A percentile compares a stretch with the other conserved stretches of the same genome.
Evolutionary conservation across 2,329 filamentous ascomycete genomes (phyloP).

Genomic region (Sporothrix humicola): DNA sequence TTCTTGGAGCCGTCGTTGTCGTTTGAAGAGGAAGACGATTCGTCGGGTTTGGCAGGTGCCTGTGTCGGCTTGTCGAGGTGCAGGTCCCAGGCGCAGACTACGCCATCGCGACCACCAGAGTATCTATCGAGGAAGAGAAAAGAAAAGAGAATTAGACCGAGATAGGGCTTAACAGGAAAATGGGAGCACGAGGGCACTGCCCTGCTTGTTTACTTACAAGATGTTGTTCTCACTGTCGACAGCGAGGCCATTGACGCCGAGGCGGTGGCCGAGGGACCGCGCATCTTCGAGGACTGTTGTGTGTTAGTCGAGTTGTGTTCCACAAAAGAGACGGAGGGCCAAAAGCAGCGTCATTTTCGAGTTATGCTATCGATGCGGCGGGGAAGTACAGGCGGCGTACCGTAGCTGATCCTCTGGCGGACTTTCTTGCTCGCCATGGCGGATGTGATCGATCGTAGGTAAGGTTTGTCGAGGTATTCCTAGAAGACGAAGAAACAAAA

Average conservation of each 20-base stretch:
- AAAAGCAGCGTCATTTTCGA: background rate
- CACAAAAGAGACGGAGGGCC: too few species aligned
- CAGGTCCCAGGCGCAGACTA: slow-evolving; percentile 94
- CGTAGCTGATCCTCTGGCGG: slow-evolving; percentile 70
- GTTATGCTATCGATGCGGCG: background rate
- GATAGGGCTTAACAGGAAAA: too few species aligned
- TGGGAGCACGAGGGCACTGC: too few species aligned
- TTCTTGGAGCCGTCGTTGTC: slow-evolving; percentile 4
- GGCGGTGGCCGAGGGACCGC: slow-evolving; percentile 77
- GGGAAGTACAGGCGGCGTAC: slow-evolving; percentile 50
- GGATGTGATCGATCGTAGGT: slow-evolving; percentile 38
- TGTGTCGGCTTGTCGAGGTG: slow-evolving; percentile 64
- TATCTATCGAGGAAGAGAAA: slow-evolving; percentile 63
- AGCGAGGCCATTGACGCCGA: slow-evolving; percentile 93
- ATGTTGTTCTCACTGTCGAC: slow-evolving; percentile 83
- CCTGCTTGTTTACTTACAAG: slow-evolving; percentile 65
- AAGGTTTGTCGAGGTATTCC: background rate
- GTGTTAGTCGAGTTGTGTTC: slow-evolving; percentile 35
- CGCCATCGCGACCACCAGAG: slow-evolving; percentile 92
- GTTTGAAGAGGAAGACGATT: slow-evolving; percentile 38
- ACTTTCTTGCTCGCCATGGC: slow-evolving; percentile 66
- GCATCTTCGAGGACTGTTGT: slow-evolving; percentile 63
- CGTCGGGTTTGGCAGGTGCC: slow-evolving; percentile 32
- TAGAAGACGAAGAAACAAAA: background rate
- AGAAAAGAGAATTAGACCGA: background rate